A percentile compares a stretch with the other conserved stretches of the same genome.
These are phyloP conservation scores for Mrakia hoshinonis DNA, from an alignment of 768 basidiomycete species.

Conservation along the genomic window DNA sequence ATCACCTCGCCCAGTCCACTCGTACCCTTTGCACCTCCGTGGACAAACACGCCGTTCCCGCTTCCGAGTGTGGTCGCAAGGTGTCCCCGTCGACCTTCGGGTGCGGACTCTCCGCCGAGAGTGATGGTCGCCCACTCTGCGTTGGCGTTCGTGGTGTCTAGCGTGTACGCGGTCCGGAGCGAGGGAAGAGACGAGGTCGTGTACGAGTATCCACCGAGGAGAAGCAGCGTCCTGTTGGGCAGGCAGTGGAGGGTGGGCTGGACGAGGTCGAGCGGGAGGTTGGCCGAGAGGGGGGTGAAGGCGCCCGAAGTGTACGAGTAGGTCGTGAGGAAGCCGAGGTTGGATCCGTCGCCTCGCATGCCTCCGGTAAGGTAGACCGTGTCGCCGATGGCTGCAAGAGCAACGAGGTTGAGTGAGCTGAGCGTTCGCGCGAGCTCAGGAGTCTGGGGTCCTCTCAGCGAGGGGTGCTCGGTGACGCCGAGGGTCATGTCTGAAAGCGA, in stretches of 20 bases:
- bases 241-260: conserved; percentile 28
- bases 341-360: conserved; percentile 18
- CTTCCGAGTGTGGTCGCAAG: conserved; percentile 19
- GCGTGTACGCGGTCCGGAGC: conserved; percentile 20
- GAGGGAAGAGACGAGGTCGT: background rate
- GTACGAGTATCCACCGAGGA: conserved; percentile 23
- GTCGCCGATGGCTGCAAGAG: background rate
- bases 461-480: background rate
- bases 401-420: background rate
- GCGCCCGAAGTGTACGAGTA: conserved; percentile 11
- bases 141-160: conserved; percentile 18
- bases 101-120: conserved; percentile 2
- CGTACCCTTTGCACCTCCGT: conserved; percentile 21
- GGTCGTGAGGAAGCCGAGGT: conserved; percentile 10
- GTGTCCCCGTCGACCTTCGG: conserved; percentile 11
- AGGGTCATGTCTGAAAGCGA: no score
- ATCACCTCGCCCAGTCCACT: conserved; percentile 19
- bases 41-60: conserved; percentile 19
- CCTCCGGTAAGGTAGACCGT: conserved; percentile 21
- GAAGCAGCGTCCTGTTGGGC: conserved; percentile 22
- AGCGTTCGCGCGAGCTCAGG: background rate
- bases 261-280: conserved; percentile 23
- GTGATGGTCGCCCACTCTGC: conserved; percentile 12
- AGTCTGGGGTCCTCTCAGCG: no score
- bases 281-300: conserved; percentile 4